Conservation (phyloP, 75 land plant genomes). For the Azolla pinnata region DNA sequence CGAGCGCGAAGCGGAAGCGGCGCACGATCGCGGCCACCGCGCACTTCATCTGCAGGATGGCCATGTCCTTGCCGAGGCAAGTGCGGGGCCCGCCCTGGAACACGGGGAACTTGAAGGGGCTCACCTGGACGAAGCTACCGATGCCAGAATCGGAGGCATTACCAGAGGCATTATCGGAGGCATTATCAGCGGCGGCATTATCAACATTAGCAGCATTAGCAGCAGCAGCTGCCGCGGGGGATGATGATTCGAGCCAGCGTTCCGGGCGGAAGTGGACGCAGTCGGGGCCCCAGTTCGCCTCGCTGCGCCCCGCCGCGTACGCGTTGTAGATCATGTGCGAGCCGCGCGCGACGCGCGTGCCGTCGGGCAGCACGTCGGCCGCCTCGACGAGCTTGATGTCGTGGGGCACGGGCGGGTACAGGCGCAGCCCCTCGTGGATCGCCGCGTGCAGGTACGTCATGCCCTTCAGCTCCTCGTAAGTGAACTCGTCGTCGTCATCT, state of each 20-base stretch:
- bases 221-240: no score
- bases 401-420: conserved; percentile 55
- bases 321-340: not conserved
- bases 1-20: no score
- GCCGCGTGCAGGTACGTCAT: conserved; percentile 61
- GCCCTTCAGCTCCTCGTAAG: conserved; percentile 31
- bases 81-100: no score
- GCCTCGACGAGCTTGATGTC: conserved; percentile 37
- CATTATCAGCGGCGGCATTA: no score
- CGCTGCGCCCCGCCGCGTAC: conserved; percentile 61
- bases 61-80: no score
- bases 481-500: not conserved
- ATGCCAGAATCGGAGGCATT: no score
- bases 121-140: no score
- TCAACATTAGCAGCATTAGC: no score
- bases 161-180: no score
- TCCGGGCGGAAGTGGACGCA: conserved; percentile 27
- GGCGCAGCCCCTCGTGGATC: conserved; percentile 44
- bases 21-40: no score
- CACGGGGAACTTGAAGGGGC: no score
- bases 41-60: no score
- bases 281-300: conserved; percentile 28
- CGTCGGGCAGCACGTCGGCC: conserved; percentile 55
- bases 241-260: conserved; percentile 37
- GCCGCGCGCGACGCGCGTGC: conserved; percentile 33